A percentile compares a stretch with the other conserved stretches of the same genome.
These are phyloP conservation scores for Entophlyctis helioformis DNA, from an alignment of 192 early-diverging fungal species.

Conservation along the genomic window DNA sequence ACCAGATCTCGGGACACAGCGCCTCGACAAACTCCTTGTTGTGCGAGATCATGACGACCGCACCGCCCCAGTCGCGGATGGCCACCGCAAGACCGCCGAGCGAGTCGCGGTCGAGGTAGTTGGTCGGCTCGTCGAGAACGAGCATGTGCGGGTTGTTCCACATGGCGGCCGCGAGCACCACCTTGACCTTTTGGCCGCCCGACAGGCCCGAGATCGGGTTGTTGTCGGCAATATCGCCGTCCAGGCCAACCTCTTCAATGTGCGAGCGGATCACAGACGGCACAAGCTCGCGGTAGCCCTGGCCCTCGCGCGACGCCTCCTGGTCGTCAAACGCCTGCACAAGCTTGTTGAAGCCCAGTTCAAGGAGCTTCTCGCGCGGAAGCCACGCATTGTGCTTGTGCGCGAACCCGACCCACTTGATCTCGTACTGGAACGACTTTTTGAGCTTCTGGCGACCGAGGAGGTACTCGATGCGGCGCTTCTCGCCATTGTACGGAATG, in stretches of 20 bases:
- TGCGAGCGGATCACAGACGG: conserved; percentile 60
- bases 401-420: conserved; percentile 60
- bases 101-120: conserved; percentile 57
- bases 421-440: conserved; percentile 72
- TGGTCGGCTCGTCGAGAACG: conserved; percentile 80
- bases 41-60: conserved; percentile 62
- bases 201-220: conserved; percentile 56
- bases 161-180: conserved; percentile 57
- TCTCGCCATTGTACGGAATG: conserved; percentile 29
- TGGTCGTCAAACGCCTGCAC: conserved; percentile 69
- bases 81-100: conserved; percentile 48
- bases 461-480: conserved; percentile 35
- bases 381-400: conserved; percentile 66
- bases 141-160: conserved; percentile 72
- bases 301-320: conserved; percentile 47
- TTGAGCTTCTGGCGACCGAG: conserved; percentile 59
- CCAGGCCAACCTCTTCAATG: conserved; percentile 63
- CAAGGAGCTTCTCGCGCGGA: conserved; percentile 50
- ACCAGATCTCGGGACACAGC: conserved; percentile 63
- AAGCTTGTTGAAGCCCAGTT: conserved; percentile 60
- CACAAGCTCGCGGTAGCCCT: conserved; percentile 41
- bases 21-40: conserved; percentile 66
- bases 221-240: conserved; percentile 64
- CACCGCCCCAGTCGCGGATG: conserved; percentile 56
- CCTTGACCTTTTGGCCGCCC: conserved; percentile 67